Evolutionary conservation across 495 filamentous ascomycete genomes (phyloP).

Genomic region (Aspergillus coremiiformis): DNA sequence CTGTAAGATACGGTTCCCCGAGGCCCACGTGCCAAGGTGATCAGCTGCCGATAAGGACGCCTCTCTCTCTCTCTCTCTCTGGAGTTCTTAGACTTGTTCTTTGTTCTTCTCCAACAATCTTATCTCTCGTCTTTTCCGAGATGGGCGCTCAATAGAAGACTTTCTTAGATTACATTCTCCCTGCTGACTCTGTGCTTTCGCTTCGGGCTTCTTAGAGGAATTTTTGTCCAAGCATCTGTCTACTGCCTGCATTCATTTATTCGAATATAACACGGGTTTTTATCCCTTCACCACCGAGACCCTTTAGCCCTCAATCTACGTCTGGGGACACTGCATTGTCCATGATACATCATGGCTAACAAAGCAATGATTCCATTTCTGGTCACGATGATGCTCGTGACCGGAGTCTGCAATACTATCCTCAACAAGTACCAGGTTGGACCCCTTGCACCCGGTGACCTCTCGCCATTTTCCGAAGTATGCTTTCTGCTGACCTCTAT

Average conservation of each 20-base stretch:
- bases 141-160: constrained; percentile 7
- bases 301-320: background rate
- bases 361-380: constrained; percentile 69
- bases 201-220: background rate
- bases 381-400: constrained; percentile 86
- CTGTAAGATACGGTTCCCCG: background rate
- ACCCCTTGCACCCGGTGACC: background rate
- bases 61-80: background rate
- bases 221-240: background rate
- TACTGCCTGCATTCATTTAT: background rate
- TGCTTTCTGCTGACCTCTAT: constrained; percentile 6
- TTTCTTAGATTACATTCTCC: background rate
- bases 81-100: background rate
- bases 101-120: background rate
- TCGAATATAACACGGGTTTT: background rate
- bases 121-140: background rate
- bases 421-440: constrained; percentile 89
- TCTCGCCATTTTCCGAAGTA: background rate
- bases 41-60: constrained; percentile 13
- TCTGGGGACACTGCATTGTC: background rate
- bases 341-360: constrained; percentile 36
- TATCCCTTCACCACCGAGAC: background rate
- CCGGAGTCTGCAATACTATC: constrained; percentile 93
- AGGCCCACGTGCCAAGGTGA: constrained; percentile 1
- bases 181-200: background rate